Percentiles rank a stretch among this genome's conserved stretches.
Conservation (phyloP, 2,329 filamentous ascomycete species). For the Verruconis gallopava region DNA sequence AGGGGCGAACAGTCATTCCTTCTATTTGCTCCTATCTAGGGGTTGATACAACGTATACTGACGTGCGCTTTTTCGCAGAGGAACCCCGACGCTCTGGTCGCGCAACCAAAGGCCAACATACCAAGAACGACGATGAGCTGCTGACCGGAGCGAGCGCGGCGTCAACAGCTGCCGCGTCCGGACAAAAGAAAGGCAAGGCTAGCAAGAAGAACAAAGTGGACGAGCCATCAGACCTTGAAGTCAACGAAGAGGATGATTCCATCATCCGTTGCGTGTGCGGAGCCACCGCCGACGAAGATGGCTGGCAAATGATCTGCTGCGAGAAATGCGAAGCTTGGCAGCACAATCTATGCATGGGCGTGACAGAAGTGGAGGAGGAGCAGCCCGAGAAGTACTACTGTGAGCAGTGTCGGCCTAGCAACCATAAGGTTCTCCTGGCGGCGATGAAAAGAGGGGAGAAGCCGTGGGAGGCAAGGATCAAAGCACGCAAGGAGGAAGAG, state of each 20-base stretch:
- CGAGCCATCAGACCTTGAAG: constrained; percentile 38
- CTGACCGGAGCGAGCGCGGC: constrained; percentile 19
- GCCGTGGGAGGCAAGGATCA: constrained; percentile 66
- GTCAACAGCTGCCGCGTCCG: constrained; percentile 19
- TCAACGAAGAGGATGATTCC: constrained; percentile 47
- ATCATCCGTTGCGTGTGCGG: constrained; percentile 91
- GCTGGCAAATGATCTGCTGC: constrained; percentile 90
- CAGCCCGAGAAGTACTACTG: constrained; percentile 67
- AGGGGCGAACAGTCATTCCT: not conserved
- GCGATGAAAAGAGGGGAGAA: constrained; percentile 69
- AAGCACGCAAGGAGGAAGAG: constrained; percentile 48
- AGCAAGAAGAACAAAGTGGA: constrained; percentile 32
- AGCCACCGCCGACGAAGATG: constrained; percentile 71
- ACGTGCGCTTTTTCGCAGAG: constrained; percentile 32
- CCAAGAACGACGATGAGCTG: constrained; percentile 61
- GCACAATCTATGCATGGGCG: constrained; percentile 89
- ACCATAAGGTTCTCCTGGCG: constrained; percentile 69
- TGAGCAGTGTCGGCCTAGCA: constrained; percentile 73
- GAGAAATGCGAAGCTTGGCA: constrained; percentile 91
- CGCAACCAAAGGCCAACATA: constrained; percentile 92
- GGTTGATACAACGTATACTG: constrained; percentile 16
- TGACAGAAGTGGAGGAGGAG: constrained; percentile 62
- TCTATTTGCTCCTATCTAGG: constrained; percentile 1
- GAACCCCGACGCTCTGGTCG: constrained; percentile 90
- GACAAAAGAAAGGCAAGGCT: constrained; percentile 31